Base-by-base conservation (phyloP, 2,329 filamentous ascomycete genomes). In the Bipolaris zeicola region DNA sequence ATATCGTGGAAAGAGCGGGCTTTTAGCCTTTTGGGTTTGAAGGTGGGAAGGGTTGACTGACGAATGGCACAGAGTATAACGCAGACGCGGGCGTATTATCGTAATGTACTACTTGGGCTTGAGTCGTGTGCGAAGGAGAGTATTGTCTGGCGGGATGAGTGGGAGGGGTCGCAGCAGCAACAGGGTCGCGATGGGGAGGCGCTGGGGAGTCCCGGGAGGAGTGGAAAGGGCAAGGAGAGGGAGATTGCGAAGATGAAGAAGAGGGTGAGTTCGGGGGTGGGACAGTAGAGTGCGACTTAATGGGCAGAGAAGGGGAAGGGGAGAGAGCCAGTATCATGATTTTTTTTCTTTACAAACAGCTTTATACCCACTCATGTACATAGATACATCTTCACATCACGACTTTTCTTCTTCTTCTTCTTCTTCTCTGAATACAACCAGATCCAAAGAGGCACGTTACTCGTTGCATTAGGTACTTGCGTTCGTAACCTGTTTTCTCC, bases 31-130 rank as follows among this genome's bases (percentile, higher is more conserved):
- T 31, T 31, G 8, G 28, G 28, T 11, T 31, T 31, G 26, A 26
- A 6, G 24, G 24, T 6, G 24, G 6, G 24, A 28, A 16, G 16
- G 16, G 16, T 6, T 28, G 28, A 13, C 28, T 8, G 28, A 8
- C 10, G 10, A 31, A 11, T 1, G 10, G 0, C 36, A 3, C 36
- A 66, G 68, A 76, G 73, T 60, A 58, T 70, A 20, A 60, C 55
- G 1, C 65, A 67, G 56, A 77, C 73, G 5, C 64, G 75, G 11
- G 57, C 65, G 11, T 63, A 70, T 31, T 76, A 71, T 48, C 60
- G 66, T 16, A 70, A 71, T 31, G 52, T 76, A 2, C 54, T 77
- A 10, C 55, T 57, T 5, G 55, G 55, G 3, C 50, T 57, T 1
- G 1, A 5, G 14, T 18, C 45, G 6, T 33, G 18, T 6, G 39